Evolutionary conservation across 106 monocot species (phyloP).

Genomic region (Posidonia australis): DNA sequence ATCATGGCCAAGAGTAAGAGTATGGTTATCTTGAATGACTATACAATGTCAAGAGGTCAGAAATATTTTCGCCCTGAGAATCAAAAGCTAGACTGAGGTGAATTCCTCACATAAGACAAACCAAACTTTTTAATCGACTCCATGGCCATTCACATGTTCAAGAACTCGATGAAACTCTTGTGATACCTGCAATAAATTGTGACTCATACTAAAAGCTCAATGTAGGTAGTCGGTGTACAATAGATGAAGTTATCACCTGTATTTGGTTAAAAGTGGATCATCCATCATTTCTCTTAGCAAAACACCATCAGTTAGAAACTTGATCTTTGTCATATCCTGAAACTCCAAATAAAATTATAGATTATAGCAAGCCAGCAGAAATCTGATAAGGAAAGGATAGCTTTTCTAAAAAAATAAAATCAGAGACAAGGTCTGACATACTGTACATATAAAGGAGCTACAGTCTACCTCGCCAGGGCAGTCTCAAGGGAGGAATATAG

Average conservation of each 20-base stretch:
- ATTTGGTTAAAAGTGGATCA: constrained; percentile 87
- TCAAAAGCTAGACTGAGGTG: too few species aligned
- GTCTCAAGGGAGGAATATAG: neutral
- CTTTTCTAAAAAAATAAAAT: neutral
- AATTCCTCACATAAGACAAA: too few species aligned
- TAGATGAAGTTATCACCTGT: constrained; percentile 43
- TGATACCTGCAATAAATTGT: neutral
- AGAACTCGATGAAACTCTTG: neutral
- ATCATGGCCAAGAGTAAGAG: too few species aligned
- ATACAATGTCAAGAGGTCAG: too few species aligned
- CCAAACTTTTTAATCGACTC: too few species aligned
- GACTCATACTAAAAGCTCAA: too few species aligned
- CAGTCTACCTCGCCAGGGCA: neutral
- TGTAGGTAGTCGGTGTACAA: neutral
- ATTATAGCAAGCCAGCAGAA: neutral
- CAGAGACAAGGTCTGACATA: neutral
- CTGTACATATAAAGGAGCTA: neutral
- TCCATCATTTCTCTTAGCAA: constrained; percentile 99
- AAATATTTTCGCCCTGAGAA: too few species aligned
- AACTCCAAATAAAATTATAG: neutral
- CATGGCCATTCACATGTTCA: neutral
- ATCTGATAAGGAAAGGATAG: too few species aligned
- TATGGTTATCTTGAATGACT: too few species aligned
- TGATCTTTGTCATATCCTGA: constrained; percentile 72
- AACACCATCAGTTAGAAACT: constrained; percentile 98